These are phyloP conservation scores for Neocatenulostroma microsporum DNA, from an alignment of 2,329 filamentous ascomycete species.

Conservation along the genomic window DNA sequence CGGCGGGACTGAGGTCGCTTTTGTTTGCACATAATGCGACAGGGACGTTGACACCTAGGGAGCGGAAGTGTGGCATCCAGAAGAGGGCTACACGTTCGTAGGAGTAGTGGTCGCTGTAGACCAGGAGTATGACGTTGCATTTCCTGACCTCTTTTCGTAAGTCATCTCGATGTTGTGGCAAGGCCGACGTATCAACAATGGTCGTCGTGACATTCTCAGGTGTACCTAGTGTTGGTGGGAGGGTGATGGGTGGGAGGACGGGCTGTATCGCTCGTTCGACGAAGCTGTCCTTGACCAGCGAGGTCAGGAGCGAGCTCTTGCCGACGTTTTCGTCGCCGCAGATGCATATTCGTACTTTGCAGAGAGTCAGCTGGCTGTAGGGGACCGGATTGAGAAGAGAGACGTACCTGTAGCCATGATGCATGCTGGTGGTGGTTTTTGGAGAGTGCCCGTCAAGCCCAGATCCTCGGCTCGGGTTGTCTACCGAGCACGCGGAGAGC, in stretches of 20 bases:
- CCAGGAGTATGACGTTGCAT: constrained; percentile 90
- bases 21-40: constrained; percentile 97
- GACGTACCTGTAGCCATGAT: constrained; percentile 7
- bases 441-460: too few relatives aligned
- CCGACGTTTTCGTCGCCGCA: constrained; percentile 95
- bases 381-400: background rate
- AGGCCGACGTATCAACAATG: constrained; percentile 92
- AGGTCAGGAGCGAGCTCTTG: constrained; percentile 65
- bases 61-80: constrained; percentile 98
- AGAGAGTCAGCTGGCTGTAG: too few relatives aligned
- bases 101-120: constrained; percentile 98
- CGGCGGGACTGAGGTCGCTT: constrained; percentile 63
- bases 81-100: constrained; percentile 95
- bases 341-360: constrained; percentile 77
- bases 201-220: constrained; percentile 96
- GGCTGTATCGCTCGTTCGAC: constrained; percentile 92
- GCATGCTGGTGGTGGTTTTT: too few relatives aligned
- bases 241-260: constrained; percentile 88
- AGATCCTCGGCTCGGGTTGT: too few relatives aligned
- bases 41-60: constrained; percentile 94
- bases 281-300: constrained; percentile 94
- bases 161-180: constrained; percentile 84
- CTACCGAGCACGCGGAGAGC: too few relatives aligned
- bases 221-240: constrained; percentile 84
- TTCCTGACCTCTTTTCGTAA: constrained; percentile 92